Base-by-base conservation (phyloP, 192 early-diverging fungal genomes). In the Coemansia sp. region DNA sequence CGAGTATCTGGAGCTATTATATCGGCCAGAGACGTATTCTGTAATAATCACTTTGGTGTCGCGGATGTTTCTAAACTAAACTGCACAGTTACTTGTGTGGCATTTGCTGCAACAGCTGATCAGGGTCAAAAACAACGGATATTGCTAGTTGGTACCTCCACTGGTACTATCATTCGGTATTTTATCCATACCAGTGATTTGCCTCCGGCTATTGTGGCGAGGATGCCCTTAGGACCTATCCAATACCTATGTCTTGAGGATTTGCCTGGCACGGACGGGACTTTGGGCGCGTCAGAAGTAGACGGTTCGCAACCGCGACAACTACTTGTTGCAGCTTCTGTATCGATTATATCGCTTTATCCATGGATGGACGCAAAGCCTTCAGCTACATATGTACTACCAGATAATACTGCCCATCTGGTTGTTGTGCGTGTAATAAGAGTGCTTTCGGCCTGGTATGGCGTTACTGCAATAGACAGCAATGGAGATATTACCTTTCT, bases 381-480 rank as follows among this genome's bases (percentile, higher is more conserved):
- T 6, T n/a, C 57, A n/a, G 65, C 69, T 8, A 57, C 46, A 6
- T 65, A 66, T 51, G 51, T 32, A 0, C 51, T 60, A 5, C 32
- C 51, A 17, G 39, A 63, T 8, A 9, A 23, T 17, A 4, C 17
- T 10, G 10, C 30, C n/a, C 51, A 25, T 6, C 55, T 75, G 39
- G 63, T 72, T 11, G 70, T 57, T 19, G 68, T 63, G 30, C 64
- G 58, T 6, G 36, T 33, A 9, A 58, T 76, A 4, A 51, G 22
- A 21, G 54, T 70, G 27, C 5, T 17, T 17, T 54, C 66, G 0
- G 78, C 70, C 14, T 69, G 74, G 71, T 64, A 58, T 14, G 71
- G 70, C 4, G 60, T 82, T 22, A 61, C 62, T 6, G 71, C 70
- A 0, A 54, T 82, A 17, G 66, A 70, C 22, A 58, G 42, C 33